Evolutionary conservation across 208 protist genomes (phyloP).

Genomic region (Jaenimonas drosophilae): DNA sequence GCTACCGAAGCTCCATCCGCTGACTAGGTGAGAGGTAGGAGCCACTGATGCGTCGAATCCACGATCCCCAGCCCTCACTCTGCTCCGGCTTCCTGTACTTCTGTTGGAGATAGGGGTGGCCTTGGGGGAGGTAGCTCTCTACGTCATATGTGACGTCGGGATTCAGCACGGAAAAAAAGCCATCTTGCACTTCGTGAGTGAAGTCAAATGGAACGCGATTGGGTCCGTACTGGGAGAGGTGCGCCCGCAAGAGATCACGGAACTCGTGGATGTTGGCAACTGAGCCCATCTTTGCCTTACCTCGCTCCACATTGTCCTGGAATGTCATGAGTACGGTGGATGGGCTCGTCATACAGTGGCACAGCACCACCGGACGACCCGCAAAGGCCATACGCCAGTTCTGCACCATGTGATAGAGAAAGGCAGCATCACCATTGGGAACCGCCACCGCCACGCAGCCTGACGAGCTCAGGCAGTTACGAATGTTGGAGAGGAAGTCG

Average conservation of each 20-base stretch:
- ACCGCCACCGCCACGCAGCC: slow-evolving; percentile 61
- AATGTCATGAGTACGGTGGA: slow-evolving; percentile 86
- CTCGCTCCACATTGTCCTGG: slow-evolving; percentile 58
- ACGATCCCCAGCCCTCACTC: slow-evolving; percentile 24
- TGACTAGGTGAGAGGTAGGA: slow-evolving; percentile 30
- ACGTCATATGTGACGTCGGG: slow-evolving; percentile 45
- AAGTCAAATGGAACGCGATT: slow-evolving; percentile 77
- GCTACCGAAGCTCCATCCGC: slow-evolving; percentile 23
- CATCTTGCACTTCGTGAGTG: slow-evolving; percentile 41
- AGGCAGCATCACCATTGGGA: slow-evolving; percentile 59
- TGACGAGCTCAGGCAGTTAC: slow-evolving; percentile 44
- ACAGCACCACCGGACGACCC: slow-evolving; percentile 59
- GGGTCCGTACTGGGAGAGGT: slow-evolving; percentile 64
- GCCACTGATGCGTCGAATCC: slow-evolving; percentile 30
- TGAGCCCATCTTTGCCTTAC: slow-evolving; percentile 67
- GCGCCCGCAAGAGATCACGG: slow-evolving; percentile 59
- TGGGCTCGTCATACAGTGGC: slow-evolving; percentile 73
- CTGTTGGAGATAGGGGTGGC: slow-evolving; percentile 37
- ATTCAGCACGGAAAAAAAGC: slow-evolving; percentile 59
- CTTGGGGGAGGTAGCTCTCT: slow-evolving; percentile 44
- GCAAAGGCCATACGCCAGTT: slow-evolving; percentile 84
- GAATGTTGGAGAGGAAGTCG: slow-evolving; percentile 68
- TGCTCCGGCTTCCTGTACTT: neutral
- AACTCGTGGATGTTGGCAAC: slow-evolving; percentile 67
- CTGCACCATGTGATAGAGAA: slow-evolving; percentile 73